Base-by-base conservation (phyloP, 768 basidiomycete genomes). In the Mycena chlorophos region DNA sequence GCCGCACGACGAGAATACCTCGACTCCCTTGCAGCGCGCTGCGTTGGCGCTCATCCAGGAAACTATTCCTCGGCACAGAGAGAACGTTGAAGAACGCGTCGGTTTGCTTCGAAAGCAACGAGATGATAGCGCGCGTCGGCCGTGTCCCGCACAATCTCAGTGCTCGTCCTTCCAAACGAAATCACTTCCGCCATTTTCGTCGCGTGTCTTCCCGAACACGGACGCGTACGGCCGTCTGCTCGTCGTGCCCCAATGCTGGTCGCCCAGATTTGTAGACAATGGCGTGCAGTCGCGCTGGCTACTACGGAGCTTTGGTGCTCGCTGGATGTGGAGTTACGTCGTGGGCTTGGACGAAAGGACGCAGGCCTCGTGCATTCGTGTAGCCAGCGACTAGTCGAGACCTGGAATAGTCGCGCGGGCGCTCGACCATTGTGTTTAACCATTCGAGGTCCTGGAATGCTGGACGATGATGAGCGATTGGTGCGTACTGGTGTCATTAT, bases 241-340 rank as follows among this genome's bases (percentile, higher is more conserved):
- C 5, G 23, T 34, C 22, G 31, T 2, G 45, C 52, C 25, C 52
- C 52, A 2, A 34, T 54, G 8, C 1, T 54, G 20, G 30, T 54
- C 17, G 46, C 26, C 4, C 52, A 54, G 34, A 47, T 54, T 19
- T 54, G 52, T 31, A 16, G 51, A 14, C 52, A 1, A 23, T 54
- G 23, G 31, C 31, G 31, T 34, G 31, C 8, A 8, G 31, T 34
- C 31, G 31, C 31, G 31, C 31, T 34, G 8, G 31, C 31, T 22
- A 52, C 51, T 3, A 29, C 28, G 40, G n/a, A 45, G 19, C 51
- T 52, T 8, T 52, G 40, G 51, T 29, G 42, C 30, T 52, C 51
- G 23, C 13, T 52, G 19, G 22, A 34, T 16, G 12, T 52, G 13
- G 27, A 31, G 31, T 8, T 34, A 17, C 8, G 8, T 34, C 31